Base-by-base conservation (phyloP, 202 grass and related monocot genomes). In the Carex arenaria region DNA sequence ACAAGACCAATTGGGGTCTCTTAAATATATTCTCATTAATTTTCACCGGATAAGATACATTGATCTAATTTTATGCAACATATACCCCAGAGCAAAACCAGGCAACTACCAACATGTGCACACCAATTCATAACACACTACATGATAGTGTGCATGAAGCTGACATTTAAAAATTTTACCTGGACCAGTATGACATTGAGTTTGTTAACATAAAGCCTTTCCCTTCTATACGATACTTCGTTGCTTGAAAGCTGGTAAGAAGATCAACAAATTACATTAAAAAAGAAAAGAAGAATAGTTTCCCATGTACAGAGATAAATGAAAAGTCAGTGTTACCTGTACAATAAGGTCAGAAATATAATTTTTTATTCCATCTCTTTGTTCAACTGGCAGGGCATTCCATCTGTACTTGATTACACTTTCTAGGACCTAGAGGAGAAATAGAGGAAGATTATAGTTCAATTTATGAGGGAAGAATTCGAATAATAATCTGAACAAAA, bases 391-490 rank as follows among this genome's bases (percentile, higher is more conserved):
- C 49, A 99, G 64, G 3, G 91, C 97, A 28, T 99, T 99, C 97
- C 97, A 99, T 82, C 91, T 94, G 79, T 99, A 99, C 75, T 99
- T 99, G 72, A 99, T 99, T 78, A 99, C 97, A 89, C 91, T 99
- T 90, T 99, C 97, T 87, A 99, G 87, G 43, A 99, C 93, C 97
- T 99, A 79, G 81, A 81, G 45, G 31, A 57, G 47, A 83, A 83
- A 28, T 38, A 42, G 7, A 30, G 17, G 42, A 68, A 3, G 32
- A 65, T 66, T 13, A 30, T 10, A 19, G 8, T 68, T 68, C 45
- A 67, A 82, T 49, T 52, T 17, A 81, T 23, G 42, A 80, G 18
- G 12, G 53, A 32, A 66, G 17, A 18, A 52, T 61, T 64, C 3
- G 28, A 57, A 4, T 28, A 65, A 81, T 3, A 65, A 51, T 67